Evolutionary conservation across 805 yeast genomes (phyloP), one percentile per base, ranked within the genome.

Genomic region (Candida adriatica): DNA sequence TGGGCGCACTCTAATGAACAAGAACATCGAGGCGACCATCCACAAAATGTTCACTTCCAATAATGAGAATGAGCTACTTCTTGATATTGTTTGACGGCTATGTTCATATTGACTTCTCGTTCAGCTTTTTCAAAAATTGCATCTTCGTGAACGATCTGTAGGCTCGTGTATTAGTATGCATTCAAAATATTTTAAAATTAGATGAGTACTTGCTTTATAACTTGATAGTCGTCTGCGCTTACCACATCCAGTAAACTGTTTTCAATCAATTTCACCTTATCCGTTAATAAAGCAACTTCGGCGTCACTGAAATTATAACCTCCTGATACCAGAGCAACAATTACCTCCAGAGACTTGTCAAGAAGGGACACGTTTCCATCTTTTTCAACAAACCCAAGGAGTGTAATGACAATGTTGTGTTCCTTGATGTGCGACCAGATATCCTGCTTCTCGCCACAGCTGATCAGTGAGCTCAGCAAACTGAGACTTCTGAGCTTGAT

Each of bases 381-480:
- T 24, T 39, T 37, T 11, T 45, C 37, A 16, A 43, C 42, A 26
- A 58, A 26, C 26, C 39, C 39, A 10, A 49, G 40, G n/a, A 62
- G 45, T 8, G 57, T 43, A 4, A 49, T 26, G 6, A 45, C 39
- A 8, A 62, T 40, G 10, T 49, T 45, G 24, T 44, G 43, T 26
- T 53, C 53, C 11, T 44, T 39, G 17, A 81, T 53, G 24, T 66
- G 59, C 5, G 50, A 41, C 18, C 56, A 48, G 24, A 64, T 62
- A 9, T 64, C 66, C 8, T 57, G 52, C 24, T 63, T 58, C 13
- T 34, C 31, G 4, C 70, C 75, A 2, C 75, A 68, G 8, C 82
- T 69, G 21, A 80, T 51, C 11, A 78, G 55, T 1, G 87, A 73
- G n/a, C 77, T 66, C 3, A 78, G 42, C 30, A 78, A 48, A 8